Percentiles rank a stretch among this genome's conserved stretches.
Evolutionary conservation across 441 rosid species (phyloP).

Genomic region (Pelargonium australe): DNA sequence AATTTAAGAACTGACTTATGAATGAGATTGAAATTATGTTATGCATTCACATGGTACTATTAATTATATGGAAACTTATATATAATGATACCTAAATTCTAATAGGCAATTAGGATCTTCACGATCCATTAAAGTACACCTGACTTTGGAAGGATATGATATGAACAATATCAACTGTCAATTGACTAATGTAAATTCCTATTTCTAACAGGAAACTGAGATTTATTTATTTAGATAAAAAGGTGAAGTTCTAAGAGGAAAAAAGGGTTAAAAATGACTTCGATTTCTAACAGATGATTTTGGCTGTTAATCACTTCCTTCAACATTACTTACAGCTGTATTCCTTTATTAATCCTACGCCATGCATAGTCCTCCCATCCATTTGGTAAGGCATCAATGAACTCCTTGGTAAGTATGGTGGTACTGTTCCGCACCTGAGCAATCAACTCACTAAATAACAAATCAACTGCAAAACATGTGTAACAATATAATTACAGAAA

Average conservation of each 20-base stretch:
- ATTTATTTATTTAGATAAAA: neutral
- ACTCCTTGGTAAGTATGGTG: slow-evolving; percentile 82
- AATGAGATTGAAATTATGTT: neutral
- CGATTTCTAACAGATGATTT: neutral
- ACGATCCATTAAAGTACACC: neutral
- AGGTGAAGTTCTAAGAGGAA: neutral
- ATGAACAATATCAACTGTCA: neutral
- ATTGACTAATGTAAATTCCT: neutral
- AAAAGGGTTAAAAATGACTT: neutral
- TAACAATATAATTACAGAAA: slow-evolving; percentile 10
- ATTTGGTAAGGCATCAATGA: slow-evolving; percentile 79
- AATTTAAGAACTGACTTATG: too few species aligned
- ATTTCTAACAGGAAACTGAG: neutral
- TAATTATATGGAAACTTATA: neutral
- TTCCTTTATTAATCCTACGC: slow-evolving; percentile 91
- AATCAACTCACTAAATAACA: slow-evolving; percentile 46
- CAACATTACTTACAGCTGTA: slow-evolving; percentile 55
- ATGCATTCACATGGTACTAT: neutral
- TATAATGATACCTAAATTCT: too few species aligned
- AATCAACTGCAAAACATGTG: slow-evolving; percentile 34
- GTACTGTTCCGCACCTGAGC: slow-evolving; percentile 82
- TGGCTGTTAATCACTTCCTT: too few species aligned
- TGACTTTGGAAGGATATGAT: neutral
- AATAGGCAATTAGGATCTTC: too few species aligned
- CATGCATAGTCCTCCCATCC: slow-evolving; percentile 98